These are phyloP conservation scores for Leishmania gerbilli DNA, from an alignment of 208 protist species.

Conservation along the genomic window DNA sequence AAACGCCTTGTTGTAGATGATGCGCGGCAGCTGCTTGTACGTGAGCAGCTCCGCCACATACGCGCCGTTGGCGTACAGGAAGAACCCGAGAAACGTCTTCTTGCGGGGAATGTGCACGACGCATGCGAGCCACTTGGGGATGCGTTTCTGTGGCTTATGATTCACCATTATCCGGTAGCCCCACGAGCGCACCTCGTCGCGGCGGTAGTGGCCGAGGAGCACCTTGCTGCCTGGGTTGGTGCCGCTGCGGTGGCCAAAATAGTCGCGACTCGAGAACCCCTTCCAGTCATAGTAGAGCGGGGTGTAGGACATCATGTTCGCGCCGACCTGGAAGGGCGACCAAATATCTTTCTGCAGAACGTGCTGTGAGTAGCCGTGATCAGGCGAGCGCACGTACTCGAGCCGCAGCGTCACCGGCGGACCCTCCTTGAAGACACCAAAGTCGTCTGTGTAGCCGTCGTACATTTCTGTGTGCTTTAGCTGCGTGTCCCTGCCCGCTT, in stretches of 20 bases:
- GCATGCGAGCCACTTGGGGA: constrained; percentile 92
- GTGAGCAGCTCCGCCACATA: constrained; percentile 92
- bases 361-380: constrained; percentile 85
- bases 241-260: constrained; percentile 89
- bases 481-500: constrained; percentile 87
- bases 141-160: constrained; percentile 89
- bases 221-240: constrained; percentile 90
- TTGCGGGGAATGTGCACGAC: constrained; percentile 82
- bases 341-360: constrained; percentile 89
- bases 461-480: constrained; percentile 94
- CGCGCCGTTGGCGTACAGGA: constrained; percentile 91
- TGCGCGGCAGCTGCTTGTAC: constrained; percentile 93
- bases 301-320: constrained; percentile 86
- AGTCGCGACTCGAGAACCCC: constrained; percentile 86
- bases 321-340: constrained; percentile 91
- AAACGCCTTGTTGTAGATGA: constrained; percentile 89
- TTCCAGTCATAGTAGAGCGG: constrained; percentile 93
- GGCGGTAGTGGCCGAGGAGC: constrained; percentile 81
- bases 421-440: constrained; percentile 93
- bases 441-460: constrained; percentile 93
- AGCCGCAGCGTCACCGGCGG: constrained; percentile 85
- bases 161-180: constrained; percentile 85
- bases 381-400: constrained; percentile 89
- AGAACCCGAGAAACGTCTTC: constrained; percentile 88
- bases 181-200: constrained; percentile 78